Evolutionary conservation across 2,329 filamentous ascomycete genomes (phyloP), one percentile per base, ranked within the genome.

Genomic region (Cordyceps cicadae): DNA sequence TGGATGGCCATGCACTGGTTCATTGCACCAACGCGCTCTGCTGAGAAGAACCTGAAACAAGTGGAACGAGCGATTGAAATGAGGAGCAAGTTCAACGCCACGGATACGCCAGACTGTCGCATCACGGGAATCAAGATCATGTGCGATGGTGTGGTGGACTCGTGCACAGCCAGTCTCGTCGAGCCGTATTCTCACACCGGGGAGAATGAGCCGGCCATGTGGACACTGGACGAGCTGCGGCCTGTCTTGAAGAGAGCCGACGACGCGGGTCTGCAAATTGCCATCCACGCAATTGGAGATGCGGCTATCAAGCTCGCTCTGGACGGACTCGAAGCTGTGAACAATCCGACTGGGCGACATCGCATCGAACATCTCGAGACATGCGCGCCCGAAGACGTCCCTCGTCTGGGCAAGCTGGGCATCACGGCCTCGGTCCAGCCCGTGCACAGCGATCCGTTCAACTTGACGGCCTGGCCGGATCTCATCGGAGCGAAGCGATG

Each of bases 311-410:
- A 71, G 24, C 78, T 79, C 64, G 83, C 82, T 5, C 75, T 87
- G 52, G 80, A 87, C 64, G 75, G 76, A 0, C 73, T 87, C 15
- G 80, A 70, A 19, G 71, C 67, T 65, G 69, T 70, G 41, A 71
- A 70, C 0, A 72, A 67, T 62, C 75, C 78, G 0, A 75, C 72
- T 2, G 75, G 77, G 12, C 75, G 84, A 4, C 84, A 85, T 58
- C 78, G 84, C 24, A 83, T 87, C 66, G 84, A 87, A 70, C 84
- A 87, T 66, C 72, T 87, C 7, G 84, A 87, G 68, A 75, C 87
- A 26, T 76, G 83, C 0, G 76, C 76, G 0, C 76, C 78, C 1
- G 75, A 76, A 61, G 84, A 87, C 65, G 84, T 81, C 0, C 74
- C 72, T 15, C 74, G 83, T 0, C 75, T 87, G 2, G 84, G 82